phyloP scores from a whole-genome alignment of 1,139 yeast genomes.

The Pneumocystis sp. region DNA sequence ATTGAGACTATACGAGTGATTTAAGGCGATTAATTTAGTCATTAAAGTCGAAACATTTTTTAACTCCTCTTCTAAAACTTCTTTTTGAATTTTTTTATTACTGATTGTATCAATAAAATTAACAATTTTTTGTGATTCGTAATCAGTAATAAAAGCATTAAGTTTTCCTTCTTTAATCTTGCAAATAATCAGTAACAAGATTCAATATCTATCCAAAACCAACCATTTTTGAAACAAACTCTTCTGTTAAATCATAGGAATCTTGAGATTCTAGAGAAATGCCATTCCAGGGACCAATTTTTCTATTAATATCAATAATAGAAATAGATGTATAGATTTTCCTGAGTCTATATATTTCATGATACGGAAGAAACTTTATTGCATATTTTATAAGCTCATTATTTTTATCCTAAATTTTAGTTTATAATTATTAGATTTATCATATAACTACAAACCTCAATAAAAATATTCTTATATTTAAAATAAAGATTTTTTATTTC shows the following conservation, averaged over 20 bases:
- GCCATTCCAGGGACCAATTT: not conserved
- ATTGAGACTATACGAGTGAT: not conserved
- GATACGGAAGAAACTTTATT: not conserved
- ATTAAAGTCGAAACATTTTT: not conserved
- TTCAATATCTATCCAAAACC: not conserved
- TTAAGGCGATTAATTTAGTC: not conserved
- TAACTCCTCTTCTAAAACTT: not conserved
- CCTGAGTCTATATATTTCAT: not conserved
- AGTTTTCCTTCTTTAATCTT: not conserved
- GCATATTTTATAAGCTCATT: not conserved
- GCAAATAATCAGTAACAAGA: not conserved
- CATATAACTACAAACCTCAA: not conserved
- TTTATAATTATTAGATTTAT: not conserved
- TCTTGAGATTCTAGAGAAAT: not conserved
- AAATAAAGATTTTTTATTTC: not conserved
- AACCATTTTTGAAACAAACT: not conserved
- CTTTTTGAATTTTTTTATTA: not conserved
- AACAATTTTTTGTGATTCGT: not conserved
- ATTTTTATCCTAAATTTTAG: not conserved
- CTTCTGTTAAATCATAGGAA: not conserved
- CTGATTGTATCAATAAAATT: not conserved
- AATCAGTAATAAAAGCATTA: not conserved
- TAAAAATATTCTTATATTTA: not conserved
- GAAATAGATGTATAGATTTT: not conserved
- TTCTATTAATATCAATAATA: not conserved